Conservation (phyloP, 2,329 filamentous ascomycete genomes). For the Bertia moriformis region DNA sequence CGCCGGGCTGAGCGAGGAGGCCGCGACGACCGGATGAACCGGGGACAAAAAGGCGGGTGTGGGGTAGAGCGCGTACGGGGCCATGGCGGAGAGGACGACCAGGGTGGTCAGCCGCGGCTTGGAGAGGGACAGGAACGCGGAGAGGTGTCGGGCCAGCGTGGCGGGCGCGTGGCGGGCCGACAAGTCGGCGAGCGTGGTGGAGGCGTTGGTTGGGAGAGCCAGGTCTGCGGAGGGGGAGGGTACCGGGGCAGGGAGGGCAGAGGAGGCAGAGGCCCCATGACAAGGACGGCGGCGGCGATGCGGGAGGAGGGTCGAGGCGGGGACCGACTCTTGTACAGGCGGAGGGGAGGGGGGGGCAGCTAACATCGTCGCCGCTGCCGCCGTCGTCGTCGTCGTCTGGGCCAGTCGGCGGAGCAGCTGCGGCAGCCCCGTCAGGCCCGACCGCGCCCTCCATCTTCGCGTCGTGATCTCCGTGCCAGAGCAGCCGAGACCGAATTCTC, state of each 20-base stretch:
- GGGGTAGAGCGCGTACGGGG: constrained; percentile 83
- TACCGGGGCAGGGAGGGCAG: not conserved
- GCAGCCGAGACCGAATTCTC: too few species aligned
- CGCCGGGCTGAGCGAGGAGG: constrained; percentile 73
- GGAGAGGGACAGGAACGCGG: constrained; percentile 77
- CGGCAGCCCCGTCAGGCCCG: too few species aligned
- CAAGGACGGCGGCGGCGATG: too few species aligned
- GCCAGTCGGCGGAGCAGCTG: too few species aligned
- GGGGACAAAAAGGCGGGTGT: constrained; percentile 72
- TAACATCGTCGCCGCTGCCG: too few species aligned
- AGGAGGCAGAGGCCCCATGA: too few species aligned
- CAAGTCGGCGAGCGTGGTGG: not conserved
- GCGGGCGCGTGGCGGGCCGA: constrained; percentile 19
- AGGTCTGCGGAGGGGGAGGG: not conserved
- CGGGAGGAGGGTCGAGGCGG: not conserved
- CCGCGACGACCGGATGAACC: constrained; percentile 34
- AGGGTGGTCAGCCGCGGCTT: constrained; percentile 88
- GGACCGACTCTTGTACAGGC: too few species aligned
- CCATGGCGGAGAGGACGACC: constrained; percentile 79
- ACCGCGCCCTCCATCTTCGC: too few species aligned
- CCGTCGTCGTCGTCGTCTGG: too few species aligned
- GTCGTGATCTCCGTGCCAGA: too few species aligned
- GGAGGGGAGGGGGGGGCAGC: too few species aligned
- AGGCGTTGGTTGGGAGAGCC: not conserved
- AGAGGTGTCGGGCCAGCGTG: constrained; percentile 51